Evolutionary conservation across 2,329 filamentous ascomycete species (phyloP), one percentile per base, ranked within the genome.

Genomic region (Pseudogymnoascus sp.): DNA sequence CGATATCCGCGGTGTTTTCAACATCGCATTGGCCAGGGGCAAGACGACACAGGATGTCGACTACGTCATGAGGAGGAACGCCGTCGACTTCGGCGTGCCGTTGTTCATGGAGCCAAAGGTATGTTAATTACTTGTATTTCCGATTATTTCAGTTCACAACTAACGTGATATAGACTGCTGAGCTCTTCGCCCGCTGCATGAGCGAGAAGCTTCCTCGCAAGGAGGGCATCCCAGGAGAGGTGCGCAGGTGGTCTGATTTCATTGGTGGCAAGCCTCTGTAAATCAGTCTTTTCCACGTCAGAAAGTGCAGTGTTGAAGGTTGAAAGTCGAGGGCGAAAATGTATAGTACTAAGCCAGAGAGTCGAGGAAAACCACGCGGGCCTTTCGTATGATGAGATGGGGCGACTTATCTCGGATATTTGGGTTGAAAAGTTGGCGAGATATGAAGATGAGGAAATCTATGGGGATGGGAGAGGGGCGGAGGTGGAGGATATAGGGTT

Each of bases 21-120:
- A 97, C 82, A 80, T 99, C 72, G 92, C 93, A 64, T 86, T 89
- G 77, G 85, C 84, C 69, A 84, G 93, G 73, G 95, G 87, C 65
- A 93, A 90, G 82, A 93, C 89, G 38, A 82, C 91, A 65, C 80
- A 90, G 66, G 95, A 99, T 74, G 91, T 96, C 73, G 93, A 99
- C 80, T 99, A 99, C 72, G 92, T 99, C 63, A 97, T 97, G 93
- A 87, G 95, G 72, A 87, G 95, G 75, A 99, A 99, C 74, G 95
- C 95, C 28, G 95, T 99, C 63, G 95, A 99, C 79, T 99, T 99
- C 76, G 93, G 93, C 70, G 92, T 97, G 34, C 95, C 95, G 59
- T 82, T 99, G 63, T 97, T 99, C 77, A 97, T 97, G 93, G 93
- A 97, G 81, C 91, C 93, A 62, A 93, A 95, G 88, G 92, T 96